Evolutionary conservation across 768 basidiomycete species (phyloP), one percentile per base, ranked within the genome.

Genomic region (Boletus tomentosulus): DNA sequence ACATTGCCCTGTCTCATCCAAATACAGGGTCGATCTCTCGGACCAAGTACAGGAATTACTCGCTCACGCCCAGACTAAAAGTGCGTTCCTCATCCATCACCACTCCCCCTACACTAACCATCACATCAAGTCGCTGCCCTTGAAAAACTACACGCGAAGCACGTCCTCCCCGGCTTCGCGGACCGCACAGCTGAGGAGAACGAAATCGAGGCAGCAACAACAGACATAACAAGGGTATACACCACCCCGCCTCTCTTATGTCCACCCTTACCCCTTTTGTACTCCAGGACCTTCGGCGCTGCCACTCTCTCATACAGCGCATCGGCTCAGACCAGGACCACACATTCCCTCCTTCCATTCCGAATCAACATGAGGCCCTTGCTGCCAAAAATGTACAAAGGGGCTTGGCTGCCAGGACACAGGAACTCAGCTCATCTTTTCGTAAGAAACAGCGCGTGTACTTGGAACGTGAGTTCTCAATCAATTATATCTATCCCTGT

Each of bases 361-460:
- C 41, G 63, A 75, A 69, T 57, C 78, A 75, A 53, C 75, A 79
- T 56, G 80, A 86, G 61, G 73, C 75, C 9, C 75, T 84, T 38
- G 82, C 93, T 1, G 88, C 92, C 33, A 90, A 89, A 75, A 98
- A 99, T 68, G 91, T 98, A 22, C 97, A 98, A 70, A 84, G 93
- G 39, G 94, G 86, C 22, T 82, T 99, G 50, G 97, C 97, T n/a
- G 92, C 90, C 35, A 93, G 93, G 70, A 84, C 98, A 12, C 97
- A 98, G 74, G 92, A 93, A 62, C 78, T 94, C 49, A 95, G 92
- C 63, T 88, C 87, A 22, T 77, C 85, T 12, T 98, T 99, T 68
- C 83, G 97, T 57, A 98, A 97, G 78, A 98, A 96, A 76, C 97
- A 99, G 73, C 86, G 92, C 55, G 89, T 96, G 31, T 98, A 98